These are phyloP conservation scores for Fusarium virguliforme DNA, from an alignment of 2,329 filamentous ascomycete species.

Conservation along the genomic window DNA sequence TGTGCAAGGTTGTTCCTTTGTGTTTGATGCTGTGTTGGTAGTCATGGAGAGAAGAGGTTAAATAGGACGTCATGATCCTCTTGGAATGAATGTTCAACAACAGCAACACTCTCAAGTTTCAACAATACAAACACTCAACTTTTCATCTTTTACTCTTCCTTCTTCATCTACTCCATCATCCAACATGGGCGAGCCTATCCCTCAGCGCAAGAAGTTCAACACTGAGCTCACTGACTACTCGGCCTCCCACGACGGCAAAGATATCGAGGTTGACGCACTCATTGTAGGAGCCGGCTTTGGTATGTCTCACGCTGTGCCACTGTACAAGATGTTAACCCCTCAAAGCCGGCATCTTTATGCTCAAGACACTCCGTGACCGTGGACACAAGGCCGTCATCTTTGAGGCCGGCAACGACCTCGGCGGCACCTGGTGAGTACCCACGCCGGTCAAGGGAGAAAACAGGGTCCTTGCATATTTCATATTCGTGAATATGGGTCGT, in stretches of 20 bases:
- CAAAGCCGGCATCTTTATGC: conserved; percentile 64
- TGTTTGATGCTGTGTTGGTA: not conserved
- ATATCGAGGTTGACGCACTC: conserved; percentile 63
- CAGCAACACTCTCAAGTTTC: conserved; percentile 2
- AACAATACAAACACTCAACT: not conserved
- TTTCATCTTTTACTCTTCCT: not conserved
- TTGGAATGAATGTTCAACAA: not conserved
- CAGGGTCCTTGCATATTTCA: not conserved
- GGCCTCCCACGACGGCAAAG: conserved; percentile 47
- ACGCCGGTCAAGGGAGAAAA: conserved; percentile 1
- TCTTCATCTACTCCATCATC: not conserved
- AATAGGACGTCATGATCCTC: conserved; percentile 15
- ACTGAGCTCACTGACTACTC: conserved; percentile 61
- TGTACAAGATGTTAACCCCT: not conserved
- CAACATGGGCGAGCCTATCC: conserved; percentile 47
- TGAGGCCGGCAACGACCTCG: conserved; percentile 67
- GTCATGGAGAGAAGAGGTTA: not conserved
- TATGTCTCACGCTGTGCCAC: no score
- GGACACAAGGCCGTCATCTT: conserved; percentile 66
- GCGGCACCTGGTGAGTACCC: conserved; percentile 61
- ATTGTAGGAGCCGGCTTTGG: conserved; percentile 65
- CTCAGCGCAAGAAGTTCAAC: conserved; percentile 58
- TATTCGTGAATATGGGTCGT: not conserved
- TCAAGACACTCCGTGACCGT: conserved; percentile 67
- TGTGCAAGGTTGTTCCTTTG: not conserved